Evolutionary conservation across 805 yeast genomes (phyloP).

Genomic region (Yarrowia sp.): DNA sequence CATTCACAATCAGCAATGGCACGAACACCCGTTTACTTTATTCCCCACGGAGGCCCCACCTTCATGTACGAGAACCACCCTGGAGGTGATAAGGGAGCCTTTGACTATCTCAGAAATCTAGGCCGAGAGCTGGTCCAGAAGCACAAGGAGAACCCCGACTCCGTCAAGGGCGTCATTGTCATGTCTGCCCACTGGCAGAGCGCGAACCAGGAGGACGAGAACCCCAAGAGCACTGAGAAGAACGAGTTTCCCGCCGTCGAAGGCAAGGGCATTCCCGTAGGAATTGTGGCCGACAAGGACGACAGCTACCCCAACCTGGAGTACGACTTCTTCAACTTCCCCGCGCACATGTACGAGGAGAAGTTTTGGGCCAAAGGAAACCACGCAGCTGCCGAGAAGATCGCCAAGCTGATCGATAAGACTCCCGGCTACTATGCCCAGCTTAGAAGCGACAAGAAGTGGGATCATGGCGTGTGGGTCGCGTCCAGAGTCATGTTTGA

Average conservation of each 20-base stretch:
- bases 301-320: slow-evolving; percentile 41
- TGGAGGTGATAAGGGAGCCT: slow-evolving; percentile 61
- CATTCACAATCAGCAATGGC: neutral
- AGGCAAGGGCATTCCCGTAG: slow-evolving; percentile 22
- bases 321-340: slow-evolving; percentile 77
- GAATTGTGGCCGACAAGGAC: slow-evolving; percentile 11
- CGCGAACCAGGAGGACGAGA: slow-evolving; percentile 14
- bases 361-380: slow-evolving; percentile 55
- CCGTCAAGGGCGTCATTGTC: slow-evolving; percentile 53
- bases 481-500: slow-evolving; percentile 72
- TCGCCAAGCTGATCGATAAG: slow-evolving; percentile 44
- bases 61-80: slow-evolving; percentile 57
- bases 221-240: neutral
- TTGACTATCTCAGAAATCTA: slow-evolving; percentile 47
- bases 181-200: slow-evolving; percentile 79
- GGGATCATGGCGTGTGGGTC: slow-evolving; percentile 85
- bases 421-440: slow-evolving; percentile 47
- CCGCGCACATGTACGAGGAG: slow-evolving; percentile 59
- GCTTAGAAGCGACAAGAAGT: slow-evolving; percentile 50
- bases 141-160: slow-evolving; percentile 44
- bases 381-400: slow-evolving; percentile 44
- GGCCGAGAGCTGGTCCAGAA: slow-evolving; percentile 51
- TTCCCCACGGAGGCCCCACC: slow-evolving; percentile 85
- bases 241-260: slow-evolving; percentile 7
- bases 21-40: slow-evolving; percentile 58